Percentiles rank a stretch among this genome's conserved stretches.
Conservation (phyloP, 768 basidiomycete species). For the Hypholoma sublateritium region DNA sequence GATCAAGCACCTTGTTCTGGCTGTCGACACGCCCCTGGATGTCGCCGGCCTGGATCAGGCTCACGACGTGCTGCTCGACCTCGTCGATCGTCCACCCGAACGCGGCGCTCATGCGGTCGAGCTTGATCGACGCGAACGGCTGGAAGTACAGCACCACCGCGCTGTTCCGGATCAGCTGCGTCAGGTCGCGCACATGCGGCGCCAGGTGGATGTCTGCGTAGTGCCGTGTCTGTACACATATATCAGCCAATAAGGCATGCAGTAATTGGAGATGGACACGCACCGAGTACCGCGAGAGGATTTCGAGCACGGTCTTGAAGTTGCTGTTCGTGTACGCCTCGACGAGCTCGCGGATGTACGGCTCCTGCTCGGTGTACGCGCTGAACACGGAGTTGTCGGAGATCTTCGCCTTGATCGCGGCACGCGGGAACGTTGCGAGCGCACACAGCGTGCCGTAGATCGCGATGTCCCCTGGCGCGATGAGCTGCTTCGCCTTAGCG, state of each 20-base stretch:
- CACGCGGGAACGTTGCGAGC: constrained; percentile 72
- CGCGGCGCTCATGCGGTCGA: constrained; percentile 81
- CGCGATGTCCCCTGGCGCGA: constrained; percentile 82
- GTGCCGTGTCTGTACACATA: constrained; percentile 64
- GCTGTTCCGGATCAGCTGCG: constrained; percentile 69
- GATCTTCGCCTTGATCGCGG: constrained; percentile 64
- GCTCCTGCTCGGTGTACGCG: constrained; percentile 81
- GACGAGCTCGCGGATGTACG: constrained; percentile 82
- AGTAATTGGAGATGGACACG: constrained; percentile 10
- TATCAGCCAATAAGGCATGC: background rate
- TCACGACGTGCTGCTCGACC: constrained; percentile 72
- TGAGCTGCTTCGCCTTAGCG: constrained; percentile 42
- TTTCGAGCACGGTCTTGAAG: constrained; percentile 79
- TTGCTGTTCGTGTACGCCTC: constrained; percentile 85
- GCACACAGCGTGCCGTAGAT: constrained; percentile 85
- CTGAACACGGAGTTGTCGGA: constrained; percentile 72
- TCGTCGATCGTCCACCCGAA: constrained; percentile 81
- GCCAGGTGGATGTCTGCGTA: constrained; percentile 76
- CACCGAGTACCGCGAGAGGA: constrained; percentile 75
- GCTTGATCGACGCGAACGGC: constrained; percentile 82
- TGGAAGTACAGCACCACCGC: constrained; percentile 88
- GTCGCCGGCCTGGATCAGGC: constrained; percentile 72
- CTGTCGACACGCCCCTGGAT: constrained; percentile 87
- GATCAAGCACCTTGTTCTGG: constrained; percentile 70
- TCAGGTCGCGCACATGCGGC: constrained; percentile 64